A percentile compares a stretch with the other conserved stretches of the same genome.
Conservation (phyloP, 2,329 filamentous ascomycete genomes). For the Gaeumannomyces tritici region DNA sequence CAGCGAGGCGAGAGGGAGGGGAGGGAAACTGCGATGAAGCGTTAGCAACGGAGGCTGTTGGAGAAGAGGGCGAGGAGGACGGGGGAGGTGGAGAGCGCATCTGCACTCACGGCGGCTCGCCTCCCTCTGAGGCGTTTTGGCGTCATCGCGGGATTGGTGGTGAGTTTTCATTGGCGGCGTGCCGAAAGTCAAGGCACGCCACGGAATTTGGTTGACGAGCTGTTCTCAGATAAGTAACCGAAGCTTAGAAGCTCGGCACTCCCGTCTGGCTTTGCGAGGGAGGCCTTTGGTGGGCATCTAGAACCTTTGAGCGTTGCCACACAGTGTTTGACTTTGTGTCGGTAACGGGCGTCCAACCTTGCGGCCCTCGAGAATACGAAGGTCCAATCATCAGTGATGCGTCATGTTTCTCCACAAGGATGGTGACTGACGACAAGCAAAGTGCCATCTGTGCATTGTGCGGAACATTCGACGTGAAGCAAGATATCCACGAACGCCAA, state of each 20-base stretch:
- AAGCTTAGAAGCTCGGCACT: neutral
- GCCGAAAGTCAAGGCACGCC: neutral
- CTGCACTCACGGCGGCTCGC: no score
- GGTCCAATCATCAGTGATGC: no score
- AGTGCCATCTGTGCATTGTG: no score
- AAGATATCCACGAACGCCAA: neutral
- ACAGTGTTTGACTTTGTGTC: neutral
- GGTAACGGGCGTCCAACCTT: neutral
- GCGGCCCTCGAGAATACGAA: neutral
- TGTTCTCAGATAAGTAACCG: neutral
- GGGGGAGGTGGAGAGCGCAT: neutral
- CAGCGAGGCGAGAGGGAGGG: no score
- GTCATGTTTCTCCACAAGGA: no score
- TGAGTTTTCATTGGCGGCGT: neutral
- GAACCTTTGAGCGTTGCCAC: neutral
- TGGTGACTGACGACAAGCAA: no score
- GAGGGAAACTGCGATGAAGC: neutral
- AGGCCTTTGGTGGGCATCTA: neutral
- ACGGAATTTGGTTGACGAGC: neutral
- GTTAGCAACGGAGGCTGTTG: no score
- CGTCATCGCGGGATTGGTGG: neutral
- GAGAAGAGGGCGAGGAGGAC: neutral
- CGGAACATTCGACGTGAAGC: neutral
- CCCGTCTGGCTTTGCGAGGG: no score
- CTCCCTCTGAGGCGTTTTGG: neutral